phyloP scores from a whole-genome alignment of 345 rosid genomes.

The Dipteronia sinensis region DNA sequence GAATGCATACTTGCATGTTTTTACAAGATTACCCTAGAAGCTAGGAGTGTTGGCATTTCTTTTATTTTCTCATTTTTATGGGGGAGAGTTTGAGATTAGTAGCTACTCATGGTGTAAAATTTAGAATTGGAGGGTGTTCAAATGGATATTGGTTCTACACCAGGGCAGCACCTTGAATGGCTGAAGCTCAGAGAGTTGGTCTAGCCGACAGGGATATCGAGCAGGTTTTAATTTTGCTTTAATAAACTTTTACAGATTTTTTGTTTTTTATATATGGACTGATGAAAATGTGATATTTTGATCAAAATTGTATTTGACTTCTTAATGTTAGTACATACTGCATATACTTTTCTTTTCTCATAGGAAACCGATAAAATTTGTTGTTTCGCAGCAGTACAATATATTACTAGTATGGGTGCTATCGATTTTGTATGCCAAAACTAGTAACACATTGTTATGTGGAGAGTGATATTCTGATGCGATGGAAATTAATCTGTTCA shows the following conservation, averaged over 20 bases:
- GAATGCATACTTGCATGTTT: slow-evolving; percentile 9
- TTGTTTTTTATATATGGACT: not conserved
- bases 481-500: not conserved
- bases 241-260: not conserved
- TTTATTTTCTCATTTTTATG: slow-evolving; percentile 21
- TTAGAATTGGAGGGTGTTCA: slow-evolving; percentile 40
- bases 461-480: not conserved
- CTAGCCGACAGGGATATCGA: slow-evolving; percentile 77
- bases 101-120: slow-evolving; percentile 22
- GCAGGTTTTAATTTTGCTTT: slow-evolving; percentile 52
- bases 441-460: not conserved
- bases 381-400: not conserved
- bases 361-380: not conserved
- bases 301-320: not conserved
- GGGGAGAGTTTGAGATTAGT: slow-evolving; percentile 24
- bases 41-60: not conserved
- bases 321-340: slow-evolving; percentile 10
- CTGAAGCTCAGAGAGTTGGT: slow-evolving; percentile 67
- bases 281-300: not conserved
- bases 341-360: not conserved
- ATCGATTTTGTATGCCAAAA: not conserved
- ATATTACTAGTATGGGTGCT: not conserved
- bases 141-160: slow-evolving; percentile 50
- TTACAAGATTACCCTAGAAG: not conserved
- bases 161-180: slow-evolving; percentile 62